Base-by-base conservation (phyloP, 177 flowering plant species). In the Vitis hybrid region DNA sequence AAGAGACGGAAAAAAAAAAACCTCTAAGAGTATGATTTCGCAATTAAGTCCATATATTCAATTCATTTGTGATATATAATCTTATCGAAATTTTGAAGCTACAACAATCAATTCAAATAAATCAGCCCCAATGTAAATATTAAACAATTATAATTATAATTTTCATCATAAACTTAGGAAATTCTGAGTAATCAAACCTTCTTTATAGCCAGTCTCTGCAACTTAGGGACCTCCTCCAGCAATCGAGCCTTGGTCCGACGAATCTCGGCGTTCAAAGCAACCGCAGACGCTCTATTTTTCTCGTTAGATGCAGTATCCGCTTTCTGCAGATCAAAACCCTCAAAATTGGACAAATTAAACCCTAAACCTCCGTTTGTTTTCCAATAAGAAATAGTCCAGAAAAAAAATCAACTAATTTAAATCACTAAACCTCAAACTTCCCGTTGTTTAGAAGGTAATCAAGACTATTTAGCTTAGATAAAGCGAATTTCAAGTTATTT, bases 261-360 rank as follows among this genome's bases (percentile, higher is more conserved):
- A 66, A 91, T 84, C 82, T 91, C 97, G 0, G 97, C 94, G 61
- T 85, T 88, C 74, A 90, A 21, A 13, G 97, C 92, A 15, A 91
- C 97, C 2, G 79, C 82, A 41, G 94, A 79, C 1, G 94, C 94
- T 72, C 85, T 81, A 64, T 74, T 89, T 68, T 80, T 88, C 87
- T 88, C 96, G 20, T 61, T 85, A 1, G 84, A 64, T 64, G 90
- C 89, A 32, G 51, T 57, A 74, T 91, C 91, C 56, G 91, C 81
- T 86, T 91, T 91, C 92, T 91, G 70, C 69, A 72, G 50, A 65
- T 15, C 64, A 62, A 71, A 69, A 35, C n/a, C 27, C 14, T 32
- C 48, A 11, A 27, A 62, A 30, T 32, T 2, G 27, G 50, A 57
- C 11, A 32, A 6, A 54, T 17, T 17, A 54, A 7, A 54, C 15